Base-by-base conservation (phyloP, 192 early-diverging fungal species). In the Rhizoclosmatium sp. region DNA sequence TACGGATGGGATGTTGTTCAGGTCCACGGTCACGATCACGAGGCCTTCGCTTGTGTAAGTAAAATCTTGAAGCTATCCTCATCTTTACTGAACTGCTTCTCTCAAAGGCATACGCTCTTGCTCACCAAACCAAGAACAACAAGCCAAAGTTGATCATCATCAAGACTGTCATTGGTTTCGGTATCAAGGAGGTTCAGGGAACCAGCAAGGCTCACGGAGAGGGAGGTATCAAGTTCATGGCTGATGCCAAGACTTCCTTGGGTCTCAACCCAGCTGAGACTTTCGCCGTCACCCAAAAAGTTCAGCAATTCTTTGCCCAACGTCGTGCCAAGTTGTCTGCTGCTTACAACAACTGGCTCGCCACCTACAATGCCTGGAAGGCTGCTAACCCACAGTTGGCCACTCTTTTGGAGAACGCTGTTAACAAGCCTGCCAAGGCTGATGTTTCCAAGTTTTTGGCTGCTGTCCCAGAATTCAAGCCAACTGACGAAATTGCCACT, bases 111-210 rank as follows among this genome's bases (percentile, higher is more conserved):
- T 94, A 94, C 88, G 82, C 86, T 59, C 94, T 95, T 68, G 95
- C 89, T 61, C 89, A 94, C 84, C 95, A 95, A 78, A 95, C 97
- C 41, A 93, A 94, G 47, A 98, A 98, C 88, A 90, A 92, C 19
- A 42, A 56, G 21, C 78, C 78, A 10, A 80, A 80, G 78, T 39
- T 80, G 40, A 80, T 80, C 31, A 73, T 80, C 46, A 79, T 84
- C 59, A 87, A 86, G 76, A 99, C 98, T 44, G 96, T 92, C 23
- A 99, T 99, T 65, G 98, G 96, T 49, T 97, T 89, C 71, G 98
- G 97, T 45, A 96, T 97, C 21, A 84, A 92, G 80, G 89, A 93
- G 42, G 78, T 80, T 73, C 88, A 93, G 69, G 98, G 98, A 69
- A 93, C 94, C 23, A 95, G 93, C 73, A 95, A 90, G 85, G 98